Evolutionary conservation across 2,329 filamentous ascomycete genomes (phyloP).

Genomic region (Thermoascus crustaceus): DNA sequence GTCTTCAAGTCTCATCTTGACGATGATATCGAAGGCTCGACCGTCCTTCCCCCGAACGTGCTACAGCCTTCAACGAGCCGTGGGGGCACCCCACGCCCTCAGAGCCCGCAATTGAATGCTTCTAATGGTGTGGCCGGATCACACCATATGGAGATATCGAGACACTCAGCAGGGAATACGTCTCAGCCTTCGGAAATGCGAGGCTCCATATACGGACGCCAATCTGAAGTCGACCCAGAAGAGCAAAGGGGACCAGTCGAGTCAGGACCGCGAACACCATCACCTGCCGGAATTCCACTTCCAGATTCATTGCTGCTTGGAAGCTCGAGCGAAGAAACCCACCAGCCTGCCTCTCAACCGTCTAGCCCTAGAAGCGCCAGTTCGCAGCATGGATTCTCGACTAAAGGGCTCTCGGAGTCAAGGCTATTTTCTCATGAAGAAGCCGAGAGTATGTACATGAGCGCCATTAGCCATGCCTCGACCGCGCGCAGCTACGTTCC

Average conservation of each 20-base stretch:
- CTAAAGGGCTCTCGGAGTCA: constrained; percentile 37
- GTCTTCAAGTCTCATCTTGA: constrained; percentile 28
- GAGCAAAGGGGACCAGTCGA: too few relatives aligned
- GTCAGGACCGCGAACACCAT: too few relatives aligned
- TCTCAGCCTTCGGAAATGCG: too few relatives aligned
- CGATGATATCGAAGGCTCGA: constrained; percentile 21
- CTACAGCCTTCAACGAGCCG: constrained; percentile 4
- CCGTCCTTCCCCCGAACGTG: constrained; percentile 8
- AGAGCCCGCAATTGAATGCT: constrained; percentile 10
- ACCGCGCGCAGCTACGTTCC: constrained; percentile 20
- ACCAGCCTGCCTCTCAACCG: background rate
- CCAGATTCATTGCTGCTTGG: background rate
- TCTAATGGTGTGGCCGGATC: constrained; percentile 3
- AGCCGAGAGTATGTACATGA: constrained; percentile 46
- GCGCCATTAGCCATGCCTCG: constrained; percentile 45
- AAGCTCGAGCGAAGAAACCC: background rate
- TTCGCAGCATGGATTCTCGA: constrained; percentile 16
- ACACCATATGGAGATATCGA: constrained; percentile 5
- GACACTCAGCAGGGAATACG: background rate
- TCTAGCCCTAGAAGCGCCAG: constrained; percentile 18
- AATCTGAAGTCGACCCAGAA: too few relatives aligned
- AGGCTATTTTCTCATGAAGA: constrained; percentile 42
- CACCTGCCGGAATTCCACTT: too few relatives aligned
- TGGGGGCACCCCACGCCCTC: constrained; percentile 13
- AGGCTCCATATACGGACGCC: too few relatives aligned